Evolutionary conservation across 169 alveolate genomes (phyloP).

Genomic region (Plasmodium yoelii): DNA sequence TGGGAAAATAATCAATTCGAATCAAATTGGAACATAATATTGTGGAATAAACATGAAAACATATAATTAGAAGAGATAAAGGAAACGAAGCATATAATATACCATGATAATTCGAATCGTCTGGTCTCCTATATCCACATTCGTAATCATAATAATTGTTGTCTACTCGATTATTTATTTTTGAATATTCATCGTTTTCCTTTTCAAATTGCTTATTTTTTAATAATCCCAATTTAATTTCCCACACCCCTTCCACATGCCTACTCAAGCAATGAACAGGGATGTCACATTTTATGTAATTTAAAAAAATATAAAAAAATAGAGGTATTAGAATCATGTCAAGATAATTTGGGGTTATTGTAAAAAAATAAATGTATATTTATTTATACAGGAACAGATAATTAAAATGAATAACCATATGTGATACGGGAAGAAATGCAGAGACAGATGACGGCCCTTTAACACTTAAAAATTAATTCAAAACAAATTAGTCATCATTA

Average conservation of each 20-base stretch:
- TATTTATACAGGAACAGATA: neutral
- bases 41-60: neutral
- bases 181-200: neutral
- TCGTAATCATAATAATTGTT: conserved; percentile 43
- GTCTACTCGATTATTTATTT: neutral
- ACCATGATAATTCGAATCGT: conserved; percentile 61
- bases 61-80: neutral
- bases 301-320: conserved; percentile 17
- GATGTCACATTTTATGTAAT: conserved; percentile 62
- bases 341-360: neutral
- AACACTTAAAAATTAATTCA: no score
- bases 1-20: no score
- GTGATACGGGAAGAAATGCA: no score
- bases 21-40: no score
- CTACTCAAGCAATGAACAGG: conserved; percentile 76
- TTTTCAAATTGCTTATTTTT: neutral
- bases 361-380: neutral
- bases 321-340: conserved; percentile 43
- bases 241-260: conserved; percentile 72
- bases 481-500: no score
- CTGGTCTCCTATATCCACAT: conserved; percentile 72
- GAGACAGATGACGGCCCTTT: no score
- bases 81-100: conserved; percentile 9
- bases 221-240: conserved; percentile 42
- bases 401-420: neutral